Evolutionary conservation across 148 eudicot genomes (phyloP).

Genomic region (Pouteria glomerata): DNA sequence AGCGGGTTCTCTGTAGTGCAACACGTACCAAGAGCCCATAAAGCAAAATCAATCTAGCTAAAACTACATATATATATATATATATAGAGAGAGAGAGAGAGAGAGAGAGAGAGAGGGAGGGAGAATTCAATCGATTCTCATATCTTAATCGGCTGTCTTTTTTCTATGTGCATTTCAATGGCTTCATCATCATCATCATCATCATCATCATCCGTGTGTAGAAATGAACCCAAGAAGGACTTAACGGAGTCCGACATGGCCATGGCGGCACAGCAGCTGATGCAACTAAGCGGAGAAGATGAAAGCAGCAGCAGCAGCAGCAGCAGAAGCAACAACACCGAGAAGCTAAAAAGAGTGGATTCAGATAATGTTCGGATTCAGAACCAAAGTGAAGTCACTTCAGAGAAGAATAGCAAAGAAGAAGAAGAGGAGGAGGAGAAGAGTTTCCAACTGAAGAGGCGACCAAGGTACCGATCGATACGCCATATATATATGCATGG

Average conservation of each 20-base stretch:
- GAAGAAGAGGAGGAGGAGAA: background rate
- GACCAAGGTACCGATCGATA: conserved; percentile 17
- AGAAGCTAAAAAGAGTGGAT: background rate
- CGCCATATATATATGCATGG: conserved; percentile 4
- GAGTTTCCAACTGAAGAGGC: background rate
- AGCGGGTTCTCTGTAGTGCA: background rate
- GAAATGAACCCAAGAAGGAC: background rate
- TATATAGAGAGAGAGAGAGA: too few species aligned
- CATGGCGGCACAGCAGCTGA: conserved; percentile 15
- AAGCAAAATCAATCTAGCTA: background rate
- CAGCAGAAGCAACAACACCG: background rate
- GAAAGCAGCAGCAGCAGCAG: background rate
- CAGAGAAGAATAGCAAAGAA: background rate
- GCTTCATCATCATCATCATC: too few species aligned
- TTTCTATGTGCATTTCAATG: background rate
- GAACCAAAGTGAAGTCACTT: background rate
- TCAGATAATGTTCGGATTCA: background rate
- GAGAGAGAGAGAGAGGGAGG: background rate
- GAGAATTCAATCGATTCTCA: too few species aligned
- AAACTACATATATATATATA: background rate
- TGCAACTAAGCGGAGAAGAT: conserved; percentile 15
- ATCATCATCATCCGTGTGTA: background rate
- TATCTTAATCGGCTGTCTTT: background rate
- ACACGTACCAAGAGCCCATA: background rate
- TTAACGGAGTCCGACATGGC: conserved; percentile 7